These are phyloP conservation scores for Fusarium sp. DNA, from an alignment of 2,329 filamentous ascomycete genomes.

Conservation along the genomic window DNA sequence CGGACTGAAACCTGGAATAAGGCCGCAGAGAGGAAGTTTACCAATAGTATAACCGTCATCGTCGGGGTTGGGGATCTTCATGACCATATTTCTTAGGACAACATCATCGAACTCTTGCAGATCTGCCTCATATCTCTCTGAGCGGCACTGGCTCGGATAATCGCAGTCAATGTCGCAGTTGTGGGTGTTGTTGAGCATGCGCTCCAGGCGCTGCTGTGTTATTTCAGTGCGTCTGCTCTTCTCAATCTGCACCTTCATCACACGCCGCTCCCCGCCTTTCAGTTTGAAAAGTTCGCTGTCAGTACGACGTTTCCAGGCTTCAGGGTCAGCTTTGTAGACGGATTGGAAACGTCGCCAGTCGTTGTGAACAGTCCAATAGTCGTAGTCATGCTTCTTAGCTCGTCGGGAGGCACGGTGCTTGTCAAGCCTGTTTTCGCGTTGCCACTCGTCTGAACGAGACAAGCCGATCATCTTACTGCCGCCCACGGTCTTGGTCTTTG, in stretches of 20 bases:
- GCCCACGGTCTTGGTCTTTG: background rate
- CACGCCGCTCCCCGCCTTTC: background rate
- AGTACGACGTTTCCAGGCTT: constrained; percentile 10
- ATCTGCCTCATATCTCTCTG: constrained; percentile 6
- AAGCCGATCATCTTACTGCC: background rate
- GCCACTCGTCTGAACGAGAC: background rate
- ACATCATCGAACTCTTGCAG: background rate
- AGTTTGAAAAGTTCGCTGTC: background rate
- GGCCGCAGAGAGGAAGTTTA: constrained; percentile 16
- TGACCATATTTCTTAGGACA: background rate
- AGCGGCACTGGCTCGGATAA: constrained; percentile 40
- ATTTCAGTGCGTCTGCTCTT: background rate
- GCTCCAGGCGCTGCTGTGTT: background rate
- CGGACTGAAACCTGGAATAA: constrained; percentile 9
- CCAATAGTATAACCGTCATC: too few relatives aligned
- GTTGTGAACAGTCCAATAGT: constrained; percentile 46
- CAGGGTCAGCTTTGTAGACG: background rate
- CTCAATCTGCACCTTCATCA: background rate
- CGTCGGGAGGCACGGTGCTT: too few relatives aligned
- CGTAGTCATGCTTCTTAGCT: constrained; percentile 46
- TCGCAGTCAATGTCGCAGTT: constrained; percentile 42
- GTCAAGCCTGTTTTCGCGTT: background rate
- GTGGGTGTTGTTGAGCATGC: constrained; percentile 15
- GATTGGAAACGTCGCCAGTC: constrained; percentile 45
- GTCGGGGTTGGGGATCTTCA: background rate